Percentiles rank a stretch among this genome's conserved stretches.
Evolutionary conservation across 805 yeast species (phyloP).

Genomic region (Candida wancherniae): DNA sequence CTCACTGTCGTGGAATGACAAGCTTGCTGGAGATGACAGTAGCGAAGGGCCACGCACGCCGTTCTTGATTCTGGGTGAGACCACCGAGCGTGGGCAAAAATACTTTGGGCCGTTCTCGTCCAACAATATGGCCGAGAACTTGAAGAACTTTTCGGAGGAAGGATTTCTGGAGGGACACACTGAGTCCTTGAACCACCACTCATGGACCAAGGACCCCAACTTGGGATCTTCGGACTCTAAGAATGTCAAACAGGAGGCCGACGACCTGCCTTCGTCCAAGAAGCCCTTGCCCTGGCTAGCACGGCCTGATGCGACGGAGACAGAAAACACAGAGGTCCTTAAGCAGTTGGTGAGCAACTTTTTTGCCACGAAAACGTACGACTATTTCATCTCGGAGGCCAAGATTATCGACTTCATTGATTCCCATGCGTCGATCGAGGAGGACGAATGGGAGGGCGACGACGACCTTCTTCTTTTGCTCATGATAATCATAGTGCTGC

Average conservation of each 20-base stretch:
- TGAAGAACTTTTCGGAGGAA: conserved; percentile 11
- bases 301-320: conserved; percentile 9
- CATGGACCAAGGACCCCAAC: conserved; percentile 7
- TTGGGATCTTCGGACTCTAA: conserved; percentile 4
- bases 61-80: conserved; percentile 30
- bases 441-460: conserved; percentile 42
- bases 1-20: not conserved
- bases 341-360: conserved; percentile 36
- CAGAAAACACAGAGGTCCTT: conserved; percentile 30
- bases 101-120: conserved; percentile 52
- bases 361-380: conserved; percentile 36
- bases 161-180: not conserved
- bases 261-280: conserved; percentile 12
- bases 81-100: conserved; percentile 37
- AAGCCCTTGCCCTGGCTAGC: conserved; percentile 29
- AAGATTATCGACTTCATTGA: conserved; percentile 34
- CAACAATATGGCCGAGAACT: conserved; percentile 41
- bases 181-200: conserved; percentile 5
- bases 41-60: conserved; percentile 1
- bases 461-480: conserved; percentile 45
- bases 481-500: conserved; percentile 40
- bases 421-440: conserved; percentile 27
- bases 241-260: not conserved
- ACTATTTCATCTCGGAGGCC: conserved; percentile 33
- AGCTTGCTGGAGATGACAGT: not conserved